phyloP scores from a whole-genome alignment of 768 basidiomycete genomes.

The Holtermanniella nyarrowii region DNA sequence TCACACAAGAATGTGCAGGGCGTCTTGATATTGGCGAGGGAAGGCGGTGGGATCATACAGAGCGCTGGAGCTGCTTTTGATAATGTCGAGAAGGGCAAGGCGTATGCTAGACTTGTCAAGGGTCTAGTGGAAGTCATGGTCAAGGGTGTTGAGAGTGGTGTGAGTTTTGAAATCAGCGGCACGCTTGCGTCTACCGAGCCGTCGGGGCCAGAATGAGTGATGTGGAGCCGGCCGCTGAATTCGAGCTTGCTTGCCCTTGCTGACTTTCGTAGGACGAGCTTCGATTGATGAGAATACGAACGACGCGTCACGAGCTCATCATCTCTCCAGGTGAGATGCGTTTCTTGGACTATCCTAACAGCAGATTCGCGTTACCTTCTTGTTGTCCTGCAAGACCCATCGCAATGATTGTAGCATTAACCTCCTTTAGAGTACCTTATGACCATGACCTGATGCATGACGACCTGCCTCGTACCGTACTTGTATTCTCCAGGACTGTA shows the following conservation, averaged over 20 bases:
- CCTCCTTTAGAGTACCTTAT: no score
- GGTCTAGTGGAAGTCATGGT: conserved; percentile 69
- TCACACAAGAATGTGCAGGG: conserved; percentile 77
- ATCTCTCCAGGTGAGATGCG: conserved; percentile 85
- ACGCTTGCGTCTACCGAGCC: background rate
- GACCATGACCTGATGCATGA: no score
- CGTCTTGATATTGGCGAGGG: conserved; percentile 67
- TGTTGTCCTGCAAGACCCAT: conserved; percentile 45
- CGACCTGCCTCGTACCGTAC: no score
- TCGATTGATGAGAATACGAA: conserved; percentile 79
- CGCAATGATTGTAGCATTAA: conserved; percentile 8
- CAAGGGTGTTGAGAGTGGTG: conserved; percentile 57
- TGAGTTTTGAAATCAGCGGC: conserved; percentile 31
- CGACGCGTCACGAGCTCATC: conserved; percentile 84
- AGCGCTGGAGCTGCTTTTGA: conserved; percentile 46
- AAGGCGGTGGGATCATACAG: conserved; percentile 53
- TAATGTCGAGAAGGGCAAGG: conserved; percentile 28
- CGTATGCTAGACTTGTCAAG: conserved; percentile 32
- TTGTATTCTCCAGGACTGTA: no score
- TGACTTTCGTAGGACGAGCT: conserved; percentile 58
- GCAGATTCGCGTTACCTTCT: conserved; percentile 69
- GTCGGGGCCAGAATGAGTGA: background rate
- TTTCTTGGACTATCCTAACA: conserved; percentile 6
- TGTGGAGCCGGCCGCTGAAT: background rate
- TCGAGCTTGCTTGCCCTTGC: background rate